These are phyloP conservation scores for Dalechampia spathulata DNA, from an alignment of 441 rosid species.

Conservation along the genomic window DNA sequence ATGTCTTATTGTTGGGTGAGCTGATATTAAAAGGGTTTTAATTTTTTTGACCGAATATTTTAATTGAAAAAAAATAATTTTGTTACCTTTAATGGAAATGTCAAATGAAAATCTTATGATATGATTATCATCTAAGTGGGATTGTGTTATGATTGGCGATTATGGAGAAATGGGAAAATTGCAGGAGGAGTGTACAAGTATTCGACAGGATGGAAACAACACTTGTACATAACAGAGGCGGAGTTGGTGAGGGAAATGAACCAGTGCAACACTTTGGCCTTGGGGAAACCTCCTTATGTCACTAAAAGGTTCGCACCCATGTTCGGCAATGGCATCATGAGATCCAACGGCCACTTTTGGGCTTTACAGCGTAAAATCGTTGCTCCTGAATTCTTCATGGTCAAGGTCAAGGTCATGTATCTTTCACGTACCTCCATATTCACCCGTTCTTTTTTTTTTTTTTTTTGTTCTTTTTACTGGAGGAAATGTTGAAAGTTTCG, in stretches of 20 bases:
- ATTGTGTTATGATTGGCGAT: no score
- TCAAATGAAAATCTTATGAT: no score
- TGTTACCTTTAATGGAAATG: no score
- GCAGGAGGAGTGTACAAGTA: constrained; percentile 60
- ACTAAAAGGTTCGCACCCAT: constrained; percentile 53
- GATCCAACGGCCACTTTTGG: constrained; percentile 71
- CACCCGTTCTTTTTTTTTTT: no score
- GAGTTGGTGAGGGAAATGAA: constrained; percentile 68
- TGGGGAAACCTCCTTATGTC: constrained; percentile 66
- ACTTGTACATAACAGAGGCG: constrained; percentile 55
- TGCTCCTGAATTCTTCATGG: constrained; percentile 69
- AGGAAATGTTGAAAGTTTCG: no score
- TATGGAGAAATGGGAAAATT: not conserved
- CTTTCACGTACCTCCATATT: no score
- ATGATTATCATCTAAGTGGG: no score
- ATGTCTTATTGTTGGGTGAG: no score
- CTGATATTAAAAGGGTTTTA: no score
- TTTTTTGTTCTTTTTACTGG: no score
- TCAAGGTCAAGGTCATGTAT: constrained; percentile 46
- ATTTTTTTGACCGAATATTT: no score
- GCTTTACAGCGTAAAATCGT: constrained; percentile 62
- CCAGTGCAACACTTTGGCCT: constrained; percentile 42
- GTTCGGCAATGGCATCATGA: constrained; percentile 64
- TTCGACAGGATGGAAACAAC: constrained; percentile 66
- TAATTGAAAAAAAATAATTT: no score